A percentile compares a stretch with the other conserved stretches of the same genome.
These are phyloP conservation scores for Colletotrichum phormii DNA, from an alignment of 2,329 filamentous ascomycete species.

Conservation along the genomic window DNA sequence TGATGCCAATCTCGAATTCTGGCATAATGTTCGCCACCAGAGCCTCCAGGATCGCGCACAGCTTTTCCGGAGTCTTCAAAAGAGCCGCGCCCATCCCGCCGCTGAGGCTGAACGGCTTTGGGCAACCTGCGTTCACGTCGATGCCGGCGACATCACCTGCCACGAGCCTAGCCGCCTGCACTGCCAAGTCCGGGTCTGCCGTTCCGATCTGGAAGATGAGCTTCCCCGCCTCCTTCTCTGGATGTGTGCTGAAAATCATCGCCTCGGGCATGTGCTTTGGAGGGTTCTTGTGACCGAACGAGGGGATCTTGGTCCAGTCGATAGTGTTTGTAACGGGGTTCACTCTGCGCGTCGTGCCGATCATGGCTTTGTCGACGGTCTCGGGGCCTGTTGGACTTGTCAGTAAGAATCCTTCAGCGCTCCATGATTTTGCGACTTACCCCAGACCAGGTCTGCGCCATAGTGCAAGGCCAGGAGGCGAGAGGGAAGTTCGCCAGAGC, in stretches of 20 bases:
- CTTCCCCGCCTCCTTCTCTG: conserved; percentile 77
- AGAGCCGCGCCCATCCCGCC: conserved; percentile 97
- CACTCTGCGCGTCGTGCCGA: conserved; percentile 82
- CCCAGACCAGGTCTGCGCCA: conserved; percentile 97
- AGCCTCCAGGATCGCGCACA: conserved; percentile 85
- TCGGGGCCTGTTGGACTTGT: conserved; percentile 75
- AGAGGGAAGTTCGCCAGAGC: conserved; percentile 94
- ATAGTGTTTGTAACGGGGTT: conserved; percentile 83
- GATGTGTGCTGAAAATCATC: conserved; percentile 87
- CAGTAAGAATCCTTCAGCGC: background rate
- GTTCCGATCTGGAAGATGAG: conserved; percentile 96
- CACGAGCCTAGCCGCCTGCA: conserved; percentile 85
- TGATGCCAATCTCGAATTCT: conserved; percentile 89
- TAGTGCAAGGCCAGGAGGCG: conserved; percentile 91
- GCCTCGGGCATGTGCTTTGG: conserved; percentile 68
- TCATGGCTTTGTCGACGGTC: conserved; percentile 91
- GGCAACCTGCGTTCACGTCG: conserved; percentile 97
- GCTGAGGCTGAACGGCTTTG: conserved; percentile 93
- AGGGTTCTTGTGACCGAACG: conserved; percentile 73
- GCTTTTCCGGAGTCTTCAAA: conserved; percentile 83
- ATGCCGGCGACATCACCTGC: conserved; percentile 92
- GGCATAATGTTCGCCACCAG: conserved; percentile 83
- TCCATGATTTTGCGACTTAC: conserved; percentile 55
- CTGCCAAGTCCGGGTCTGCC: conserved; percentile 82
- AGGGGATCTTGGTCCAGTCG: conserved; percentile 84